Percentiles rank a stretch among this genome's conserved stretches.
Evolutionary conservation across 1,284 basidiomycete genomes (phyloP).

Genomic region (Erythrobasidium hasegawianum): DNA sequence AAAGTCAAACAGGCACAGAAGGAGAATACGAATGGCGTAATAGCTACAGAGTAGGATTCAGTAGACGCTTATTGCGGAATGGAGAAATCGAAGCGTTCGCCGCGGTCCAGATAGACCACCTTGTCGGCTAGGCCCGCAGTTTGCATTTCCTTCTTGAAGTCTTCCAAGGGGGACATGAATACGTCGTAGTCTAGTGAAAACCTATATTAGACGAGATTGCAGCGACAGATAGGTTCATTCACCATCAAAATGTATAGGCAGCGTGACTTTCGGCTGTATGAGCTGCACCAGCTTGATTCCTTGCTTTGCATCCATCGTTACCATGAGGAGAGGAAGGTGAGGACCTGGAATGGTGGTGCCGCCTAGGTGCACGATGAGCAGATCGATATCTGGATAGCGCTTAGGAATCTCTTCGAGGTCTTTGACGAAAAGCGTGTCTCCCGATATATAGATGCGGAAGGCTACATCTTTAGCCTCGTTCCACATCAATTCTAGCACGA

Average conservation of each 20-base stretch:
- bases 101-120: conserved; percentile 37
- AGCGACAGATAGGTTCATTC: not conserved
- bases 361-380: conserved; percentile 46
- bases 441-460: conserved; percentile 47
- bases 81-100: conserved; percentile 27
- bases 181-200: conserved; percentile 40
- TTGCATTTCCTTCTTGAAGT: conserved; percentile 41
- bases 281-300: conserved; percentile 46
- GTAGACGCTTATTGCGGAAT: not conserved
- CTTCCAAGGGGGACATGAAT: conserved; percentile 40
- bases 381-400: conserved; percentile 45
- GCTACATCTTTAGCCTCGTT: conserved; percentile 20
- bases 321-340: conserved; percentile 45
- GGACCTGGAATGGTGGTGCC: conserved; percentile 46
- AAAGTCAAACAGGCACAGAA: too few species aligned
- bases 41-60: too few species aligned
- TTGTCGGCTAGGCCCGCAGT: conserved; percentile 37
- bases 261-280: conserved; percentile 45
- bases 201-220: not conserved
- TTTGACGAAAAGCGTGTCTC: conserved; percentile 48
- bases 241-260: conserved; percentile 46
- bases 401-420: conserved; percentile 46
- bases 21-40: too few species aligned
- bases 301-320: conserved; percentile 47
- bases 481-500: conserved; percentile 43